These are phyloP conservation scores for Zizania latifolia DNA, from an alignment of 176 grass and related monocot genomes.

Conservation along the genomic window DNA sequence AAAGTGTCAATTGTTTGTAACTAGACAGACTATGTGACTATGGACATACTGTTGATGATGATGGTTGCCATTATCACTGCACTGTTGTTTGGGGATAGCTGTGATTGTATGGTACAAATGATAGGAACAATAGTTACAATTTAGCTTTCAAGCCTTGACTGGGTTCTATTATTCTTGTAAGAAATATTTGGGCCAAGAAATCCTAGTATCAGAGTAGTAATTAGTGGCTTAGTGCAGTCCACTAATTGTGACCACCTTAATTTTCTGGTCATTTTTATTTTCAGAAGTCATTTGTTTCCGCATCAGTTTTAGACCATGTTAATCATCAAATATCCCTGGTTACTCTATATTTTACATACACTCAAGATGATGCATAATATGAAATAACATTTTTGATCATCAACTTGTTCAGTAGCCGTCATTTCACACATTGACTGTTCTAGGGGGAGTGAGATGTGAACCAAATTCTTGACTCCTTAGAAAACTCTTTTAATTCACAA, in stretches of 20 bases:
- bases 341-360: not conserved
- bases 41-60: not conserved
- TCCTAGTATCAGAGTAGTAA: not conserved
- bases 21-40: not conserved
- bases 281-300: not conserved
- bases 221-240: not conserved
- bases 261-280: not conserved
- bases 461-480: not conserved
- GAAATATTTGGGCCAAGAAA: not conserved
- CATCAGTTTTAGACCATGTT: not conserved
- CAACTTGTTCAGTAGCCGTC: not conserved
- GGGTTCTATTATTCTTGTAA: not conserved
- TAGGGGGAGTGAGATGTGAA: not conserved
- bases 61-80: not conserved
- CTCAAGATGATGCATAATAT: not conserved
- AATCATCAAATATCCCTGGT: not conserved
- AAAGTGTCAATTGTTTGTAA: too few relatives aligned
- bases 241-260: not conserved
- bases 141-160: not conserved
- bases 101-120: not conserved
- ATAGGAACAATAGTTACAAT: not conserved
- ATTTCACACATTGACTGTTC: not conserved
- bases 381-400: not conserved
- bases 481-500: not conserved
- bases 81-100: not conserved